Base-by-base conservation (phyloP, 306 rosid genomes). In the Rosa chinensis region DNA sequence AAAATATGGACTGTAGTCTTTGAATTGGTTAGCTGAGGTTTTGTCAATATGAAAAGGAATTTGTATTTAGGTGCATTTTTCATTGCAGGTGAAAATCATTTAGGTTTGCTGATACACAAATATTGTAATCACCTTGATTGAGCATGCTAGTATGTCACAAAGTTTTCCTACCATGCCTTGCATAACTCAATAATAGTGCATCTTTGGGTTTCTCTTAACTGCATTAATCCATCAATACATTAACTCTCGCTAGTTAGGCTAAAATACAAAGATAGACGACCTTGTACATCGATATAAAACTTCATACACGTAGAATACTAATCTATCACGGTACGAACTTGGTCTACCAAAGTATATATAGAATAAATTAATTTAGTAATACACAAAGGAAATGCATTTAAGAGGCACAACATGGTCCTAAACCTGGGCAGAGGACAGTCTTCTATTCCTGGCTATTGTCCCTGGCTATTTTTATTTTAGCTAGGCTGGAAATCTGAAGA, bases 1-100 rank as follows among this genome's bases (percentile, higher is more conserved):
- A 58, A 58, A 40, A 39, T 10, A 21, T 45, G 66, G 53, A 40
- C 25, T 70, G 4, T 56, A 63, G 43, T 63, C 21, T 23, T 48
- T 35, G 20, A 49, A 66, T 25, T 59, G 8, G 37, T 75, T n/a
- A 64, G 62, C 20, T 66, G 42, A 63, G 14, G 40, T 78, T 39
- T 48, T 68, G 77, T 56, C 48, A 53, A 78, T 25, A 78, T 59
- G 40, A 16, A 18, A 70, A 49, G 23, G 52, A 55, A 37, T 6
- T 28, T 52, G n/a, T 14, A 32, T 42, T 0, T 42, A 72, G 7
- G 48, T 3, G 39, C 16, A 5, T 9, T 76, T 40, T 11, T 55
- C 66, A 58, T 40, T 42, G 12, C 20, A 44, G 32, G 48, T 81
- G 20, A 56, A 59, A 39, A 42, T 35, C 5, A 8, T 12, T 40